These are phyloP conservation scores for Acanthamoeba royreba DNA, from an alignment of 208 protist species.

Conservation along the genomic window DNA sequence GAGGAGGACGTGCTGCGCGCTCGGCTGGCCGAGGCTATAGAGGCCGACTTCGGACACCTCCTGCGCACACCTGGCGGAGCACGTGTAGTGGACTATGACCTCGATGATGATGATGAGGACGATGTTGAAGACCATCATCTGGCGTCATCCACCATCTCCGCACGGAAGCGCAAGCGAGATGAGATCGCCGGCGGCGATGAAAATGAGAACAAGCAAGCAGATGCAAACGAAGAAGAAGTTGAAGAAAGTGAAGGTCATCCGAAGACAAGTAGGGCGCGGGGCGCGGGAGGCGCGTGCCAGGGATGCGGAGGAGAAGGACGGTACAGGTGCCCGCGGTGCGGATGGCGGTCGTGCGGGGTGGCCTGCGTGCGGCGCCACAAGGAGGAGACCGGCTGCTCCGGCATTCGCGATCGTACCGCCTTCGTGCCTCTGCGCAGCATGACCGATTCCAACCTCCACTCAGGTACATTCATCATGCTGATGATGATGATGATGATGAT, in stretches of 20 bases:
- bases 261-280: not conserved
- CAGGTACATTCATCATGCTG: not conserved
- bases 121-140: too few species aligned
- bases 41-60: not conserved
- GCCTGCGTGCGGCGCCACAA: conserved; percentile 30
- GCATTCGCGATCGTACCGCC: not conserved
- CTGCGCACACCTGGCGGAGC: too few species aligned
- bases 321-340: conserved; percentile 12
- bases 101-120: not conserved
- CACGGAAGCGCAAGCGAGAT: not conserved
- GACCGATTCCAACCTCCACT: not conserved
- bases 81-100: not conserved
- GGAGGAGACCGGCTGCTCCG: not conserved
- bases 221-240: not conserved
- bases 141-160: too few species aligned
- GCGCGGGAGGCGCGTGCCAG: not conserved
- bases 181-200: not conserved
- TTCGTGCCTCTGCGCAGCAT: not conserved
- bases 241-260: not conserved
- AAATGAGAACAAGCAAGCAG: too few species aligned
- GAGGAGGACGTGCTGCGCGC: not conserved
- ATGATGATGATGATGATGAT: not conserved
- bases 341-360: not conserved
- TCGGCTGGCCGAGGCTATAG: not conserved
- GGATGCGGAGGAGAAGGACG: not conserved